A percentile compares a stretch with the other conserved stretches of the same genome.
Evolutionary conservation across 129 eudicot species (phyloP).

Genomic region (Apium graveolens): DNA sequence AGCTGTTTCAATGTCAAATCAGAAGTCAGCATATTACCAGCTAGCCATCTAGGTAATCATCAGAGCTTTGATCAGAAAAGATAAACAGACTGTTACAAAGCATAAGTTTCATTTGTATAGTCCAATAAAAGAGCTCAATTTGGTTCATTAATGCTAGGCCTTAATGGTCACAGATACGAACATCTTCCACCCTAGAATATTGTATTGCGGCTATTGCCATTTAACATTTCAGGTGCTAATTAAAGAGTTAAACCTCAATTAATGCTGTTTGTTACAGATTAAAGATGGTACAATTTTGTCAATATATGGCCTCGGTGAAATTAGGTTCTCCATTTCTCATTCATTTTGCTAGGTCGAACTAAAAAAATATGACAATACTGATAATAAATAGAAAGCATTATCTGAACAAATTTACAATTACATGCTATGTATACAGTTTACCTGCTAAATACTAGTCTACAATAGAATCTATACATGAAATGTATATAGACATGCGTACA

Average conservation of each 20-base stretch:
- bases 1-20: slow-evolving; percentile 38
- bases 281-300: too few relatives aligned
- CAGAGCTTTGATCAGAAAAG: not conserved
- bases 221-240: not conserved
- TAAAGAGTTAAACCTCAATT: not conserved
- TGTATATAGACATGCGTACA: not conserved
- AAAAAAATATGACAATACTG: not conserved
- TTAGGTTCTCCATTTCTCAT: not conserved
- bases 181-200: not conserved
- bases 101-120: not conserved
- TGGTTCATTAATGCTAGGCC: not conserved
- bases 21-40: not conserved
- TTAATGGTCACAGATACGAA: not conserved
- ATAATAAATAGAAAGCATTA: not conserved
- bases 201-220: not conserved
- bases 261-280: not conserved
- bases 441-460: not conserved
- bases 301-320: not conserved
- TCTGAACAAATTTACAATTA: not conserved
- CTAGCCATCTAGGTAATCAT: not conserved
- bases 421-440: too few relatives aligned
- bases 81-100: not conserved
- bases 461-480: not conserved
- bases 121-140: not conserved
- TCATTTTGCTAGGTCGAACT: not conserved